Evolutionary conservation across 805 yeast species (phyloP).

Genomic region (Sugiyamaella chiloensis): DNA sequence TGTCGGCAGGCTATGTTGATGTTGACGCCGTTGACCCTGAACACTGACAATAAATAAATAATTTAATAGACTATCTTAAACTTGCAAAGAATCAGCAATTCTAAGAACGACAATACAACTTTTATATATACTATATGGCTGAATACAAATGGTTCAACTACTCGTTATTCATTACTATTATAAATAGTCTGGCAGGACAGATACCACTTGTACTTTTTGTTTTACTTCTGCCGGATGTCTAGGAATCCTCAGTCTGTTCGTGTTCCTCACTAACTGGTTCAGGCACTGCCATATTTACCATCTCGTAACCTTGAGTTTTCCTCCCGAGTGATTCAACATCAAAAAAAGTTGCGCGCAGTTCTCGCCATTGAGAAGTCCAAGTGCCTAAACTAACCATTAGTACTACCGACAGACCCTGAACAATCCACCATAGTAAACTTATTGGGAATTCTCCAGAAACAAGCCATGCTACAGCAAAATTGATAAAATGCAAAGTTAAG

Average conservation of each 20-base stretch:
- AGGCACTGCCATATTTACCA: conserved; percentile 13
- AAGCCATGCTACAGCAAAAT: conserved; percentile 65
- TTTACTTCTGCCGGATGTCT: too few relatives aligned
- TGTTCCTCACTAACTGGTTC: not conserved
- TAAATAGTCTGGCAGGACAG: too few relatives aligned
- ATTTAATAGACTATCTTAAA: too few relatives aligned
- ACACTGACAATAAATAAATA: too few relatives aligned
- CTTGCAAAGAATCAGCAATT: too few relatives aligned
- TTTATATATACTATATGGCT: too few relatives aligned
- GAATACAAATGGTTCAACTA: too few relatives aligned
- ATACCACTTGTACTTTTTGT: too few relatives aligned
- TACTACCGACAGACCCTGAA: conserved; percentile 65
- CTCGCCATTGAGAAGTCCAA: conserved; percentile 89
- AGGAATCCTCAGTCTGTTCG: conserved; percentile 1
- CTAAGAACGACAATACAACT: too few relatives aligned
- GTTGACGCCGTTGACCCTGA: too few relatives aligned
- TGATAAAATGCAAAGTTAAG: conserved; percentile 81
- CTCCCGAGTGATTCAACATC: conserved; percentile 41
- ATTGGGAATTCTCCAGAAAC: conserved; percentile 67
- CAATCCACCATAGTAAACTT: conserved; percentile 76
- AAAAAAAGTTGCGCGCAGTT: conserved; percentile 82
- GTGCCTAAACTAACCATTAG: conserved; percentile 79
- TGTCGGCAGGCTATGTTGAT: too few relatives aligned
- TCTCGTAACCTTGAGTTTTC: conserved; percentile 16
- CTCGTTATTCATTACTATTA: too few relatives aligned